Conservation (phyloP, 257 asterid genomes). For the Nicotiana obtusifolia region DNA sequence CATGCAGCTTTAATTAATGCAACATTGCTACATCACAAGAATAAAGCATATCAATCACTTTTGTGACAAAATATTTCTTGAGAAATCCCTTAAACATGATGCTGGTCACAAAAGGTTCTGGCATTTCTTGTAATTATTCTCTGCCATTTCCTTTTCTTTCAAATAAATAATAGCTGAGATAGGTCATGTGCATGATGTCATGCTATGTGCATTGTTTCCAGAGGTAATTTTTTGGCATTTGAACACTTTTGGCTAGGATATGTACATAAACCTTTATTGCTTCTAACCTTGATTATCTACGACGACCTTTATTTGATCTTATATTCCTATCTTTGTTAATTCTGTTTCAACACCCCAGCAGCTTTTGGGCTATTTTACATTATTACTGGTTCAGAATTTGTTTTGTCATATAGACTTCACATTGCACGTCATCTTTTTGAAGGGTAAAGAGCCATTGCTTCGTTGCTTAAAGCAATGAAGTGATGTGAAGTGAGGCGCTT, state of each 20-base stretch:
- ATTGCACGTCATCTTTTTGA: neutral
- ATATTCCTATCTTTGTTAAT: neutral
- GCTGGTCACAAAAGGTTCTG: neutral
- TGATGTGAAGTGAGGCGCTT: neutral
- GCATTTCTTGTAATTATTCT: neutral
- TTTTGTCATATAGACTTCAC: neutral
- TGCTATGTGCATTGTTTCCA: neutral
- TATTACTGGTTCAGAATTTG: neutral
- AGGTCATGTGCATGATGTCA: neutral
- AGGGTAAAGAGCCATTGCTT: neutral
- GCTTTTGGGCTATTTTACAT: neutral
- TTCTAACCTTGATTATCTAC: neutral
- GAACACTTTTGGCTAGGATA: neutral
- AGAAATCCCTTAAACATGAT: neutral
- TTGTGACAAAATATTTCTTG: neutral
- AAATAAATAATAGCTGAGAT: neutral
- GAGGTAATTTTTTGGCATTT: neutral
- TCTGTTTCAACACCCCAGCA: neutral
- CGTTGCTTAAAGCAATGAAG: neutral
- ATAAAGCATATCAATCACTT: neutral
- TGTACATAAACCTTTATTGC: neutral
- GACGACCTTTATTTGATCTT: neutral
- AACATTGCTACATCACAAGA: neutral
- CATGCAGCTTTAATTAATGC: neutral
- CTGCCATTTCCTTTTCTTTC: neutral